Conservation (phyloP, 768 basidiomycete species). For the Termitomyces sp. region DNA sequence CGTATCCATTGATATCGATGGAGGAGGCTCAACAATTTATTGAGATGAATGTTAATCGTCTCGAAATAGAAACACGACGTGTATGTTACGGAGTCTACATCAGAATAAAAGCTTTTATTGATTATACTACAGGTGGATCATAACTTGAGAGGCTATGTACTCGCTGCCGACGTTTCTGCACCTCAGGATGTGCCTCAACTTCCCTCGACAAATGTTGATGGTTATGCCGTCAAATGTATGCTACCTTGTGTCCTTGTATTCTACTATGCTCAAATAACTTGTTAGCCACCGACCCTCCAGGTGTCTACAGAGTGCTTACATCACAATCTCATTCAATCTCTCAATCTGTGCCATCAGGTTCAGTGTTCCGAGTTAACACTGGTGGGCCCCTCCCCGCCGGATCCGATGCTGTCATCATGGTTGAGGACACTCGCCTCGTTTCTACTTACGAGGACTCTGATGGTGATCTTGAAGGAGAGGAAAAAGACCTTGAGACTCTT, state of each 20-base stretch:
- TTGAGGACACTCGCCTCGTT: slow-evolving; percentile 84
- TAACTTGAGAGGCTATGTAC: slow-evolving; percentile 59
- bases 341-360: slow-evolving; percentile 43
- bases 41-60: slow-evolving; percentile 39
- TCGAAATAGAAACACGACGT: slow-evolving; percentile 34
- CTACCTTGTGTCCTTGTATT: neutral
- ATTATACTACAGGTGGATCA: slow-evolving; percentile 48
- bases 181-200: slow-evolving; percentile 59
- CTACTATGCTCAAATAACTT: neutral
- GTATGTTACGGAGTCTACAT: slow-evolving; percentile 31
- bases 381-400: slow-evolving; percentile 78
- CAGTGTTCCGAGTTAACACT: slow-evolving; percentile 80
- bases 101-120: neutral
- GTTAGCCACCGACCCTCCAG: slow-evolving; percentile 61
- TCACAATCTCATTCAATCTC: slow-evolving; percentile 46
- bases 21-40: slow-evolving; percentile 62
- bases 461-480: slow-evolving; percentile 48
- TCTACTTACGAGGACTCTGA: slow-evolving; percentile 39
- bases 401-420: slow-evolving; percentile 83
- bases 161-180: slow-evolving; percentile 74
- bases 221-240: slow-evolving; percentile 78
- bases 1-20: slow-evolving; percentile 68
- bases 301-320: slow-evolving; percentile 65
- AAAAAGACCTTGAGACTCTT: slow-evolving; percentile 66
- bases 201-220: slow-evolving; percentile 81